Base-by-base conservation (phyloP, 208 protist species). In the Leishmania guyanensis region DNA sequence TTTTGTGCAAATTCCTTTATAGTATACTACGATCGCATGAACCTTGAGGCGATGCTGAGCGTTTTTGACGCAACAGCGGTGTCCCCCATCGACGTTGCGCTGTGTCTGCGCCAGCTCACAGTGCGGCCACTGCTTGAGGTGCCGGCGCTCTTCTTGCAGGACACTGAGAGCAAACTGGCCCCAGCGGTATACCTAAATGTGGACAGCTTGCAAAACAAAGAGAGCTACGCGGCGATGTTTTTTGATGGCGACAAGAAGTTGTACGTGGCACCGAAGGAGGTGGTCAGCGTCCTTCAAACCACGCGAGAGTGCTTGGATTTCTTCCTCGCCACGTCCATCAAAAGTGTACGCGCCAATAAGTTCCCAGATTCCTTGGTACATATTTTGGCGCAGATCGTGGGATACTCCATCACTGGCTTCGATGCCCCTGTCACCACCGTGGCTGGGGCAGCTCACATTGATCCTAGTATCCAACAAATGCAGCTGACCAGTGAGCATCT, bases 231-330 rank as follows among this genome's bases (percentile, higher is more conserved):
- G 0, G 94, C 85, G 5, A 84, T 97, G 70, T 89, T 95, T 60
- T 95, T 95, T 80, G 94, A 97, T 79, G 91, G 92, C 0, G 92
- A 90, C 79, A 96, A 95, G 79, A 97, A 96, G 79, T 54, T 95
- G 60, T 97, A 91, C 77, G 74, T 96, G 5, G 88, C 92, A 48
- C 81, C 89, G 22, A 81, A 90, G 10, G 71, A 74, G 58, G 79
- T 93, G 22, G 94, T 91, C 46, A 65, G 69, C 20, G 82, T 88
- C 17, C 62, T 97, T 51, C 84, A 91, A 77, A 89, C 90, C 58
- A 86, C 90, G 39, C 88, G 93, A 9, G 86, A 95, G 46, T 95
- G 91, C 82, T 93, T 98, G 78, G 94, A 98, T 78, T 96, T 94
- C 79, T 98, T 95, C 77, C 86, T 98, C 53, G 93, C 92, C 10